A percentile compares a stretch with the other conserved stretches of the same genome.
phyloP scores from a whole-genome alignment of 2,329 filamentous ascomycete species.

The Paecilomyces fulvus region DNA sequence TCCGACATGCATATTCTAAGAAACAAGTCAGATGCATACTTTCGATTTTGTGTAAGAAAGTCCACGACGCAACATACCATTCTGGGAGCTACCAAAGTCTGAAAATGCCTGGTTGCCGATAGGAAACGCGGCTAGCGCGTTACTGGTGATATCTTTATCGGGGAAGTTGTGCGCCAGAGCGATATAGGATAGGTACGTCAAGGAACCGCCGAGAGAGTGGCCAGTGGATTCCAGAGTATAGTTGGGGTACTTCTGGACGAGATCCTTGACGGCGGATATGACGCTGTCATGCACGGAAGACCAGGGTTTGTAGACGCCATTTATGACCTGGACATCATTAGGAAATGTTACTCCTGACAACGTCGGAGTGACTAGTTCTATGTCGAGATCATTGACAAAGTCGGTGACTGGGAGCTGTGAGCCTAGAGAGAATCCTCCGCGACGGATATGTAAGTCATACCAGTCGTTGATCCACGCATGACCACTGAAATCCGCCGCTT shows the following conservation, averaged over 20 bases:
- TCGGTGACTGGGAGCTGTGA: conserved; percentile 4
- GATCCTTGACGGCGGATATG: conserved; percentile 18
- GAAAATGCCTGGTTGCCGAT: conserved; percentile 17
- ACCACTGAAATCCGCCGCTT: conserved; percentile 20
- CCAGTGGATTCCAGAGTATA: conserved; percentile 22
- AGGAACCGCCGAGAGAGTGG: conserved; percentile 22
- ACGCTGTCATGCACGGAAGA: conserved; percentile 19
- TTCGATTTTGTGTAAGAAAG: not conserved
- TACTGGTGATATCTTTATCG: conserved; percentile 17
- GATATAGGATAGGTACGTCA: conserved; percentile 25
- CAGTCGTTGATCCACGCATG: conserved; percentile 22
- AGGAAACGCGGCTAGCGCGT: conserved; percentile 24
- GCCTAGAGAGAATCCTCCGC: conserved; percentile 3
- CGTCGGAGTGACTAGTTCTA: conserved; percentile 13
- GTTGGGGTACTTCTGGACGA: conserved; percentile 18
- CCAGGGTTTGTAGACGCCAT: conserved; percentile 19
- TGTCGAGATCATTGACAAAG: conserved; percentile 20
- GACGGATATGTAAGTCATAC: conserved; percentile 4
- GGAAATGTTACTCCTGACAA: conserved; percentile 22
- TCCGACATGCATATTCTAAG: not conserved
- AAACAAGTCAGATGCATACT: not conserved
- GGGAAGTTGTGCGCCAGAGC: conserved; percentile 24
- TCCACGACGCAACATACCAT: not conserved
- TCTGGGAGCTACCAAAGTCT: not conserved
- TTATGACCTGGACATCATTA: conserved; percentile 18